Base-by-base conservation (phyloP, 176 grass and related monocot species). In the Coix lacrymajobi region DNA sequence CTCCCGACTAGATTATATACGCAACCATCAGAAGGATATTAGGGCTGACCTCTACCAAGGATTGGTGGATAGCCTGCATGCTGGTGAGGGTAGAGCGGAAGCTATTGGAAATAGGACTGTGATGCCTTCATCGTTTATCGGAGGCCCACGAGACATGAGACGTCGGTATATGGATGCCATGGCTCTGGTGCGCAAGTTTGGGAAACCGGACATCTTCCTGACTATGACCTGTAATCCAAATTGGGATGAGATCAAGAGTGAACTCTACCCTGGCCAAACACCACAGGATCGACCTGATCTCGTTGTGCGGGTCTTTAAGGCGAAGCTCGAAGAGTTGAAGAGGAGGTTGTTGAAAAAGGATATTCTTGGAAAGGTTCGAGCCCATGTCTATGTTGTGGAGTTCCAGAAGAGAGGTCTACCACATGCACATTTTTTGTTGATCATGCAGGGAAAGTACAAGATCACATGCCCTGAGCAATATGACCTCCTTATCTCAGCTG, bases 391-490 rank as follows among this genome's bases (percentile, higher is more conserved):
- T 38, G 37, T 38, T 8, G 6, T 38, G 37, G 37, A 38, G 37
- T 38, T 38, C 37, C 37, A 38, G 7, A 38, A 38, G 37, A 38
- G 37, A 2, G 37, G 37, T 38, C 37, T 38, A 38, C 37, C 37
- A 3, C 37, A 38, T 38, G 37, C 37, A 38, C 37, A 38, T 38
- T 38, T 36, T 36, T 36, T 84, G 4, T 24, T 79, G 43, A 71
- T 86, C 17, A 40, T 79, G 31, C 20, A 71, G 7, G 2, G 9
- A 20, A 1, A 22, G 14, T 17, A 24, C 12, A 73, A 85, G 33
- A 26, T 85, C 8, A 54, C 20, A n/a, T 62, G 8, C 0, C 82
- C 63, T 16, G 45, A 86, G 9, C 58, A 51, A 15, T 86, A 86
- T 22, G 62, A 79, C 7, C 12, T 57, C 3, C 4, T 78, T 16